Evolutionary conservation across 371 early-diverging fungal species (phyloP), one percentile per base, ranked within the genome.

Genomic region (Thermomucor indicae-seudaticae): DNA sequence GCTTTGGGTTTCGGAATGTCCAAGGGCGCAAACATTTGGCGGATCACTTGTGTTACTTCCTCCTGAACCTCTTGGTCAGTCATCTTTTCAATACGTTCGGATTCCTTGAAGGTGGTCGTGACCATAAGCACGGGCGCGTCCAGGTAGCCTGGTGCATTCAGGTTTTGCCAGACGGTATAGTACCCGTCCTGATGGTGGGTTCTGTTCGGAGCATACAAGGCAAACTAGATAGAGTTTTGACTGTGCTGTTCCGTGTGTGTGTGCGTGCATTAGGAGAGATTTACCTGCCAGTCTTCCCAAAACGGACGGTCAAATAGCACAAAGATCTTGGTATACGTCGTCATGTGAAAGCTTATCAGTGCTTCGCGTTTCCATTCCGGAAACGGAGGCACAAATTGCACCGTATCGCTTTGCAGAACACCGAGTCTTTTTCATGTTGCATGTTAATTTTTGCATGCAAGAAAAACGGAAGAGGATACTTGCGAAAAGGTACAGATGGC

Each of bases 401-500:
- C 70, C 31, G 24, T 17, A 25, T 63, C 52, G 43, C 57, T 56
- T 47, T 75, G 76, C 23, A 75, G 50, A 11, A 75, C 76, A 25
- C 72, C 76, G 16, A 75, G 39, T n/a, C 75, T 70, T 42, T 12
- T 8, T 11, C 27, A 34, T 24, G 37, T 32, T 32, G 20, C 16
- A 29, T 10, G n/a, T 12, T 23, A 32, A 34, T 16, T 19, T 7
- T 30, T 5, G 12, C n/a, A n/a, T 6, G 30, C 24, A 17, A 43
- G 43, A 23, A 43, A 28, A 23, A 30, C 28, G 29, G n/a, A 37
- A 20, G 6, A 38, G 17, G 2, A 34, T 2, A 37, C 62, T 59
- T 61, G 63, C 65, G 72, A 70, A 42, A 75, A 75, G n/a, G 76
- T 72, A 38, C 70, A 70, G n/a, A 75, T 63, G 14, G 66, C 70